Evolutionary conservation across 2,329 filamentous ascomycete species (phyloP).

Genomic region (Pleomassaria siparia): DNA sequence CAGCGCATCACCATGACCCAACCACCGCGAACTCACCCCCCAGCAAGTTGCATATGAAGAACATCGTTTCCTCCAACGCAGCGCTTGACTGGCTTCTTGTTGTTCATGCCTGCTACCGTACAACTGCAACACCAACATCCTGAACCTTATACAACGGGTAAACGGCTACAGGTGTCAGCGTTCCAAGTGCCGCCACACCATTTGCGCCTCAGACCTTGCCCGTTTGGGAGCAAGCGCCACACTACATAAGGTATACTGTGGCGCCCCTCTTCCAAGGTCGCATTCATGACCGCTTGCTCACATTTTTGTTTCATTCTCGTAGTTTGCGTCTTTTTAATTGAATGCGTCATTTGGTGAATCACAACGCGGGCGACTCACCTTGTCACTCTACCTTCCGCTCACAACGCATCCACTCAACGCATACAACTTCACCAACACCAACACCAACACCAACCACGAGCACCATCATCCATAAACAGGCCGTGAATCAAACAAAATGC

Average conservation of each 20-base stretch:
- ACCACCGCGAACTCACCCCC: not conserved
- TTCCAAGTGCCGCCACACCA: not conserved
- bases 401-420: no score
- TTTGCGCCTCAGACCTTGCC: not conserved
- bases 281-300: no score
- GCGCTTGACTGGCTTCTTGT: not conserved
- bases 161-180: not conserved
- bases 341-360: not conserved
- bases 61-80: not conserved
- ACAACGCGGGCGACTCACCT: no score
- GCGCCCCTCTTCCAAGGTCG: not conserved
- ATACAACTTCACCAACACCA: no score
- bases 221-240: not conserved
- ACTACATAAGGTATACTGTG: slow-evolving; percentile 1
- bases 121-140: no score
- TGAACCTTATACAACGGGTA: not conserved
- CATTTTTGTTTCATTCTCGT: not conserved
- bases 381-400: no score
- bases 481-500: no score
- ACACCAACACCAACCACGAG: no score
- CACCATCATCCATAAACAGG: no score
- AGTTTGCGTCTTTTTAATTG: not conserved
- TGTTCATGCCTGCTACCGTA: not conserved
- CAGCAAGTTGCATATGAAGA: not conserved
- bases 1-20: not conserved